These are phyloP conservation scores for Ilyonectria mors-panacis DNA, from an alignment of 2,329 filamentous ascomycete genomes.

Conservation along the genomic window DNA sequence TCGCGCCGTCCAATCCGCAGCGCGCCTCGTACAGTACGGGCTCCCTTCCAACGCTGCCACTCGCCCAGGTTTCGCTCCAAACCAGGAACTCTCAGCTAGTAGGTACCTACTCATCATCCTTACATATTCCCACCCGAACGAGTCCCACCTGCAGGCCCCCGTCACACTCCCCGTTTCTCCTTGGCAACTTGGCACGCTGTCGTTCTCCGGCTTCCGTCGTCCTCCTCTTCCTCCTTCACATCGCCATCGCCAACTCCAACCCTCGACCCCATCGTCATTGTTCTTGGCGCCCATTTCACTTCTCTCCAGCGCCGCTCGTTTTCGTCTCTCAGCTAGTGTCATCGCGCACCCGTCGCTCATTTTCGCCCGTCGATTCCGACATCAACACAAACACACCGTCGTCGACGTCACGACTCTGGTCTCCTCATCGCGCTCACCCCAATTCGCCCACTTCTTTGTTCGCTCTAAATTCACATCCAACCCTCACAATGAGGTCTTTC, in stretches of 20 bases:
- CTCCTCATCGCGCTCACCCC: slow-evolving; percentile 13
- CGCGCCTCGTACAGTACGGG: neutral
- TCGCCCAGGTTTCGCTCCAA: neutral
- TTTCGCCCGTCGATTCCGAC: slow-evolving; percentile 16
- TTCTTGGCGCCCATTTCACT: slow-evolving; percentile 24
- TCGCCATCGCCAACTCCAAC: slow-evolving; percentile 41
- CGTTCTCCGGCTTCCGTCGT: slow-evolving; percentile 26
- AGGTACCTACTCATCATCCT: neutral
- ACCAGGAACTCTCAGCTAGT: neutral
- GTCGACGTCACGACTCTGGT: slow-evolving; percentile 25
- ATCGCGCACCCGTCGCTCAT: slow-evolving; percentile 26
- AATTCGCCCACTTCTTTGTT: slow-evolving; percentile 25
- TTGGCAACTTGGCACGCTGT: slow-evolving; percentile 43
- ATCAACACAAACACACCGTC: neutral
- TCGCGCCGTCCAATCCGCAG: slow-evolving; percentile 21
- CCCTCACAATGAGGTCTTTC: slow-evolving; percentile 43
- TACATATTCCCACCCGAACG: neutral
- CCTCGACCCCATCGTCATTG: slow-evolving; percentile 32
- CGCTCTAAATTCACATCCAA: slow-evolving; percentile 18
- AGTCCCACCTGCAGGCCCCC: slow-evolving; percentile 22
- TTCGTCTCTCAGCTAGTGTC: slow-evolving; percentile 19
- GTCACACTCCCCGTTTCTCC: slow-evolving; percentile 38
- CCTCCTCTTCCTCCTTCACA: slow-evolving; percentile 38
- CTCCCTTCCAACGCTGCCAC: slow-evolving; percentile 8
- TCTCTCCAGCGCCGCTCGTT: slow-evolving; percentile 28